Evolutionary conservation across 1,139 yeast genomes (phyloP), one percentile per base, ranked within the genome.

Genomic region (Sugiyamaella castrensis): DNA sequence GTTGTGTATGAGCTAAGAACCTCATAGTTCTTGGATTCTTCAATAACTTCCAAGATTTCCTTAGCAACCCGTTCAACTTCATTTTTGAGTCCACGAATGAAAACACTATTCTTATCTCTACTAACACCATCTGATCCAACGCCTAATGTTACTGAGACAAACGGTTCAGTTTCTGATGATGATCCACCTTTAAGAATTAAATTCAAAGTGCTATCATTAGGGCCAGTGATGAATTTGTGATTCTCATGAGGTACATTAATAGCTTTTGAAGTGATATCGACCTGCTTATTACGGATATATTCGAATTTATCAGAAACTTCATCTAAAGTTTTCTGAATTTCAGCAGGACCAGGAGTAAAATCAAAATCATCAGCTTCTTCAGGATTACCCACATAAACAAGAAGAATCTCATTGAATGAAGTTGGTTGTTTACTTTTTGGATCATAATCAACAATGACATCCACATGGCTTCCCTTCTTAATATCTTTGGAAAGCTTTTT

Each of bases 1-100:
- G 81, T 68, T 46, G 74, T 70, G 67, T 77, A 86, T 46, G 79
- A 78, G 53, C 82, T 79, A 27, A 81, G 77, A 49, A 73, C 74
- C 52, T 77, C 83, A 59, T 80, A 77, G 60, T 82, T 82, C 60
- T 79, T 77, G 45, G 84, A 81, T 55, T 86, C 92, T 48, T 75
- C 77, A 54, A 86, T 71, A 9, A 81, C 75, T 47, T 73, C 69
- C 37, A 71, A 72, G 38, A 88, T 74, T 43, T 78, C 85, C 52
- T 71, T 73, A 50, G 71, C 71, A 12, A 81, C 80, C 28, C 71
- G 67, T 12, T 72, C 68, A 30, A 86, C 89, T 46, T 80, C 82
- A 2, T 70, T 56, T 59, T 79, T 75, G 50, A 79, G 69, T 55
- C 96, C 96, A 55, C 79, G 80, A 48, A 88, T 67, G 51, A 64